A percentile compares a stretch with the other conserved stretches of the same genome.
phyloP scores from a whole-genome alignment of 345 rosid species.

The Litchi chinensis region DNA sequence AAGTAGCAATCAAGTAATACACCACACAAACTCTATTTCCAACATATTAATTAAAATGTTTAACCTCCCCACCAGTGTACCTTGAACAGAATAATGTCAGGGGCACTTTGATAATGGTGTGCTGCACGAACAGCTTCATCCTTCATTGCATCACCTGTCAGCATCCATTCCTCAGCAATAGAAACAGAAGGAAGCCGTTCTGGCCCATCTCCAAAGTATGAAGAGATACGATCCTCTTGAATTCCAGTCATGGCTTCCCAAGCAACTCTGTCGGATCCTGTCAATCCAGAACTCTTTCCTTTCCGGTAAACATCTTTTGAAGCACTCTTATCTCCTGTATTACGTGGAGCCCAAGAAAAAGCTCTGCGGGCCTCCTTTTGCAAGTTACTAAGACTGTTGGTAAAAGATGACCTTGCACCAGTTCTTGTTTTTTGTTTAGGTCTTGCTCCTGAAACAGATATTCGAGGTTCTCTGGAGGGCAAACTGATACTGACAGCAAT shows the following conservation, averaged over 20 bases:
- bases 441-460: slow-evolving; percentile 71
- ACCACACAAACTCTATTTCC: slow-evolving; percentile 3
- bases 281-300: slow-evolving; percentile 81
- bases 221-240: slow-evolving; percentile 69
- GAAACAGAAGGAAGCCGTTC: slow-evolving; percentile 88
- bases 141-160: slow-evolving; percentile 73
- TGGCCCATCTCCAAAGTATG: slow-evolving; percentile 71
- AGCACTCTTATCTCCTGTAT: slow-evolving; percentile 70
- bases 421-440: slow-evolving; percentile 64
- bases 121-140: slow-evolving; percentile 84
- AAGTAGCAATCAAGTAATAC: background rate
- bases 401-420: slow-evolving; percentile 68
- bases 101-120: slow-evolving; percentile 91
- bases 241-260: slow-evolving; percentile 99
- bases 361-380: slow-evolving; percentile 97
- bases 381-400: slow-evolving; percentile 85
- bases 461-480: slow-evolving; percentile 76
- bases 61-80: slow-evolving; percentile 38
- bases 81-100: slow-evolving; percentile 91
- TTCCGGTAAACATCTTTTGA: slow-evolving; percentile 84
- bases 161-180: slow-evolving; percentile 95
- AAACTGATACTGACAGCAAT: slow-evolving; percentile 70
- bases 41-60: slow-evolving; percentile 7
- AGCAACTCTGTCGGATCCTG: slow-evolving; percentile 81
- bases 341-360: slow-evolving; percentile 95